These are phyloP conservation scores for Termitomyces sp. DNA, from an alignment of 768 basidiomycete genomes.

Conservation along the genomic window DNA sequence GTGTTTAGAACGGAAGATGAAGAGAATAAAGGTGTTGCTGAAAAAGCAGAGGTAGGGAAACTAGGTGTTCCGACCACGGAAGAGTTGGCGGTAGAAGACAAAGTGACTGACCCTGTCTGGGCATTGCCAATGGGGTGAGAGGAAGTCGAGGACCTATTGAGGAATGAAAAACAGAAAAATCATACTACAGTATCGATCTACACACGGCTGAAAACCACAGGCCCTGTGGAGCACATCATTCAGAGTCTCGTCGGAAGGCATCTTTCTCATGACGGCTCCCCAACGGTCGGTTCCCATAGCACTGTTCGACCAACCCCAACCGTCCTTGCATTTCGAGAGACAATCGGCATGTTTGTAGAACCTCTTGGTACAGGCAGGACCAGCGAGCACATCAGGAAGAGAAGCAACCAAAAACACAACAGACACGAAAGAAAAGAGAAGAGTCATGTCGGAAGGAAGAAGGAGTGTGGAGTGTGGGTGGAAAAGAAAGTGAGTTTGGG, in stretches of 20 bases:
- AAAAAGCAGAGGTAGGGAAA: constrained; percentile 11
- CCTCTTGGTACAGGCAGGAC: constrained; percentile 42
- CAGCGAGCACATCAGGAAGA: constrained; percentile 37
- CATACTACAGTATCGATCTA: background rate
- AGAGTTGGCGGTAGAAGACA: background rate
- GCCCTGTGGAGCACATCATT: constrained; percentile 36
- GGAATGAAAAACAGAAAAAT: background rate
- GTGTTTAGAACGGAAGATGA: background rate
- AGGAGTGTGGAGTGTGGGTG: constrained; percentile 22
- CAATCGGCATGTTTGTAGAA: constrained; percentile 32
- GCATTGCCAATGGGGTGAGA: constrained; percentile 12
- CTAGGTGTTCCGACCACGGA: background rate
- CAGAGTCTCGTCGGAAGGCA: constrained; percentile 25
- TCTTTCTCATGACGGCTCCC: constrained; percentile 46
- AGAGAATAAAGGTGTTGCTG: constrained; percentile 7
- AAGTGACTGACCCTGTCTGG: constrained; percentile 8
- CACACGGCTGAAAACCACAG: constrained; percentile 29
- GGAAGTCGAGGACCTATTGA: constrained; percentile 14
- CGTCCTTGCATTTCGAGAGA: constrained; percentile 32
- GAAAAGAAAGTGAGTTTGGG: constrained; percentile 14
- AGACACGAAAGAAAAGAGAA: constrained; percentile 29
- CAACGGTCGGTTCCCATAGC: constrained; percentile 54
- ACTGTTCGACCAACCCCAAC: constrained; percentile 45
- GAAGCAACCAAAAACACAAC: constrained; percentile 27
- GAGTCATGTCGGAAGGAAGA: constrained; percentile 31